Conservation (phyloP, 2,329 filamentous ascomycete species). For the Botryotinia narcissicola region DNA sequence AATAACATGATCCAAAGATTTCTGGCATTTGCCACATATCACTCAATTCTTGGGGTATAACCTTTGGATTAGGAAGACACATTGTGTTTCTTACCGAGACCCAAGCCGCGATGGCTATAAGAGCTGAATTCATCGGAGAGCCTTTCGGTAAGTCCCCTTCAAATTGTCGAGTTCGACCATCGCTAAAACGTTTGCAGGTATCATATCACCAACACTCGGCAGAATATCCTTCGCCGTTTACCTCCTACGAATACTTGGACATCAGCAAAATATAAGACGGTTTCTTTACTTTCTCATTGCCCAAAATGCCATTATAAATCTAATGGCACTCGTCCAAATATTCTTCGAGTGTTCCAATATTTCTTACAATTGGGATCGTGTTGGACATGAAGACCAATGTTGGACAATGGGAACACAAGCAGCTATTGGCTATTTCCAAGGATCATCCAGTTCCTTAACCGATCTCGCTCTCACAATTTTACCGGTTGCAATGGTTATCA, state of each 20-base stretch:
- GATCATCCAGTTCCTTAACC: slow-evolving; percentile 9
- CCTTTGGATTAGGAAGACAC: slow-evolving; percentile 8
- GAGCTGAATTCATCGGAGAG: slow-evolving; percentile 6
- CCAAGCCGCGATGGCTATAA: slow-evolving; percentile 3
- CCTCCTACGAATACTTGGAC: slow-evolving; percentile 2
- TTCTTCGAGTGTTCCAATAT: slow-evolving; percentile 3
- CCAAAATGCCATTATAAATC: background rate
- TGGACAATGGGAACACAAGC: background rate
- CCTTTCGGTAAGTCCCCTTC: background rate
- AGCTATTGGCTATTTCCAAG: slow-evolving; percentile 6
- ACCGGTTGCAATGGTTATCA: background rate
- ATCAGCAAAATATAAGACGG: background rate
- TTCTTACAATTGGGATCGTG: slow-evolving; percentile 3
- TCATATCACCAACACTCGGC: slow-evolving; percentile 11
- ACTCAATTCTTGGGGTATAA: slow-evolving; percentile 13
- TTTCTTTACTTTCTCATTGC: slow-evolving; percentile 13
- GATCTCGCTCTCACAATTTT: slow-evolving; percentile 13
- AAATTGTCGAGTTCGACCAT: background rate
- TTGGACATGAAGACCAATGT: background rate
- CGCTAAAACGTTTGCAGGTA: background rate
- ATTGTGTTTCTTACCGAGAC: background rate
- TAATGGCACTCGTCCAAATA: background rate
- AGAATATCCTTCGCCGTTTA: slow-evolving; percentile 13
- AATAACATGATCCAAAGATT: background rate
- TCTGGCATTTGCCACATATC: slow-evolving; percentile 12